Percentiles rank a stretch among this genome's conserved stretches.
phyloP scores from a whole-genome alignment of 2,329 filamentous ascomycete genomes.

The Botryosphaeria dothidea region DNA sequence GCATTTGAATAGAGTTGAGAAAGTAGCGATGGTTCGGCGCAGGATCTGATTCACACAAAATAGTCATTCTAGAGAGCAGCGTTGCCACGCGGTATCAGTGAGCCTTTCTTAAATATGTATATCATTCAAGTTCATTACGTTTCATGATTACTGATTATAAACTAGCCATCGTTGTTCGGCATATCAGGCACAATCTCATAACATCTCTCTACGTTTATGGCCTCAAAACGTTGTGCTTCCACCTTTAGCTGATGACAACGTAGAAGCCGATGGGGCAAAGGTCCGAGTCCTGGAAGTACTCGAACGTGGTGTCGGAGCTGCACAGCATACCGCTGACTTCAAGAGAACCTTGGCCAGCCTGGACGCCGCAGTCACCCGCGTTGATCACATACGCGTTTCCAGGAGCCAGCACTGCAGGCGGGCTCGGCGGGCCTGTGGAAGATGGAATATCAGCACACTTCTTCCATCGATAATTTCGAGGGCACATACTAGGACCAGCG shows the following conservation, averaged over 20 bases:
- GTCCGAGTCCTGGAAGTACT: constrained; percentile 25
- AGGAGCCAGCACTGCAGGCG: constrained; percentile 23
- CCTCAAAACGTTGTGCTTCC: too few relatives aligned
- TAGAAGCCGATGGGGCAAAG: constrained; percentile 27
- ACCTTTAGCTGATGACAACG: constrained; percentile 23
- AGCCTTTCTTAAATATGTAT: too few relatives aligned
- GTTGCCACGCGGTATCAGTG: too few relatives aligned
- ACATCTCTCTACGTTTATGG: too few relatives aligned
- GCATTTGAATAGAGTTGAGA: not conserved
- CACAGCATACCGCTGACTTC: constrained; percentile 25
- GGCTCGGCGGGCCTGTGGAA: constrained; percentile 21
- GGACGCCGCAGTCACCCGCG: constrained; percentile 22
- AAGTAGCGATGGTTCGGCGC: too few relatives aligned
- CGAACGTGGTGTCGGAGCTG: constrained; percentile 24
- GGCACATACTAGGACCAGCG: constrained; percentile 22
- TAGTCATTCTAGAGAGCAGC: too few relatives aligned
- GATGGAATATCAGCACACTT: not conserved
- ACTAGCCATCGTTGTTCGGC: too few relatives aligned
- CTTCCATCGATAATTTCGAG: not conserved
- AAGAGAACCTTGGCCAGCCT: constrained; percentile 21
- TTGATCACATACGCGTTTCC: constrained; percentile 26
- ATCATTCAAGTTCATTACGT: too few relatives aligned
- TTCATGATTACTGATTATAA: too few relatives aligned
- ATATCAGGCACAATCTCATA: too few relatives aligned
- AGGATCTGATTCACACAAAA: too few relatives aligned